Evolutionary conservation across 140 eudicot genomes (phyloP), one percentile per base, ranked within the genome.

Genomic region (Anethum foeniculum): DNA sequence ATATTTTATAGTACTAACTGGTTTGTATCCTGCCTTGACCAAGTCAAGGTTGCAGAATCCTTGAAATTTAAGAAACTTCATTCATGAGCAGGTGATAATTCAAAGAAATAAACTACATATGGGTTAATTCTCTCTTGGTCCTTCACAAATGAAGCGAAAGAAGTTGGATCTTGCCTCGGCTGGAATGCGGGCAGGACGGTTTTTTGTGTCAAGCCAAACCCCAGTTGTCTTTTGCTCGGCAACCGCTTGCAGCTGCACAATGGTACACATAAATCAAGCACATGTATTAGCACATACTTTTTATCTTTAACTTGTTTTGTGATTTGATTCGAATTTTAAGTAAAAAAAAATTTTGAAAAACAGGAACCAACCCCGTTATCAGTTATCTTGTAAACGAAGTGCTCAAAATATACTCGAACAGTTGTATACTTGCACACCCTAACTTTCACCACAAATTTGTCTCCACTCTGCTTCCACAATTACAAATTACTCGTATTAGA

Each of bases 101-200:
- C 32, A 62, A 62, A 68, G 74, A 68, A 68, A 4, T 32, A 39
- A 32, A 16, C n/a, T 13, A 14, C 41, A 67, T 30, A 4, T 13
- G 8, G 43, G 30, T 62, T 62, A 62, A 0, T 68, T 32, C 2
- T n/a, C 74, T 39, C 1, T 68, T 34, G 41, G 23, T 13, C 74
- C 74, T 39, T 72, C 76, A 6, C 90, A 88, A 23, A 89, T 83
- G 81, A 85, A 92, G 81, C 82, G 90, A 47, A 76, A 86, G 8
- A 92, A 71, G 77, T 90, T 94, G 52, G 97, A 89, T 85, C 88
- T 89, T 69, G 88, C 85, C 41, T 88, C 95, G 1, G 90, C 39
- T 39, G 99, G 99, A 56, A 94, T 88, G 58, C 97, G 99, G 71
- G 90, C 77, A 5, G 99, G 97, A 10, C 90, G 97, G 83, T 92